Evolutionary conservation across 2,329 filamentous ascomycete genomes (phyloP).

Genomic region (Dactylonectria macrodidyma): DNA sequence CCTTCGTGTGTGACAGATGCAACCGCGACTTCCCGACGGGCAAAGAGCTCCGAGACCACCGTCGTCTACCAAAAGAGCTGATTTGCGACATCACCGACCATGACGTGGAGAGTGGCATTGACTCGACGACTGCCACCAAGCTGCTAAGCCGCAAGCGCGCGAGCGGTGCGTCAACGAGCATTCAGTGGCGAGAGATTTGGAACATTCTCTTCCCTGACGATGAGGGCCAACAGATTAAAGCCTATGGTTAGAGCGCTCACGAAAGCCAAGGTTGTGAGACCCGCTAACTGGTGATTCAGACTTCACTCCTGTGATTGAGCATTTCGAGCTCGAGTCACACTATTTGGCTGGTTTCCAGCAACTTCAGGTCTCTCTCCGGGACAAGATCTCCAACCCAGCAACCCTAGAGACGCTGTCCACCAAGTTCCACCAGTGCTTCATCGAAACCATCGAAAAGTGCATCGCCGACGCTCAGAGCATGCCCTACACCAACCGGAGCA

Average conservation of each 20-base stretch:
- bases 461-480: conserved; percentile 53
- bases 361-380: conserved; percentile 52
- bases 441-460: conserved; percentile 57
- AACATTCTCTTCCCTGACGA: conserved; percentile 60
- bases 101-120: conserved; percentile 58
- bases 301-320: conserved; percentile 59
- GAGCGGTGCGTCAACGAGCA: conserved; percentile 55
- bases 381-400: conserved; percentile 56
- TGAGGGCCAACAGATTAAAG: conserved; percentile 51
- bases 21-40: conserved; percentile 56
- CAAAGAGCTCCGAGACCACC: conserved; percentile 58
- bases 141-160: conserved; percentile 57
- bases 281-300: conserved; percentile 45
- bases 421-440: conserved; percentile 58
- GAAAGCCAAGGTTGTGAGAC: rapidly evolving
- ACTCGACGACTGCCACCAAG: conserved; percentile 58
- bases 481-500: conserved; percentile 59
- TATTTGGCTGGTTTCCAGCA: conserved; percentile 54
- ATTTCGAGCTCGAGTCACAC: conserved; percentile 55
- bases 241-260: conserved; percentile 46
- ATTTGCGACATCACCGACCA: conserved; percentile 60
- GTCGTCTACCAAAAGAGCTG: conserved; percentile 56
- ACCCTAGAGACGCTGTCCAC: conserved; percentile 57
- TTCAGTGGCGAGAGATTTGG: conserved; percentile 60
- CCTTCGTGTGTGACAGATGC: conserved; percentile 58